Evolutionary conservation across 2,329 filamentous ascomycete species (phyloP), one percentile per base, ranked within the genome.

Genomic region (Bertia moriformis): DNA sequence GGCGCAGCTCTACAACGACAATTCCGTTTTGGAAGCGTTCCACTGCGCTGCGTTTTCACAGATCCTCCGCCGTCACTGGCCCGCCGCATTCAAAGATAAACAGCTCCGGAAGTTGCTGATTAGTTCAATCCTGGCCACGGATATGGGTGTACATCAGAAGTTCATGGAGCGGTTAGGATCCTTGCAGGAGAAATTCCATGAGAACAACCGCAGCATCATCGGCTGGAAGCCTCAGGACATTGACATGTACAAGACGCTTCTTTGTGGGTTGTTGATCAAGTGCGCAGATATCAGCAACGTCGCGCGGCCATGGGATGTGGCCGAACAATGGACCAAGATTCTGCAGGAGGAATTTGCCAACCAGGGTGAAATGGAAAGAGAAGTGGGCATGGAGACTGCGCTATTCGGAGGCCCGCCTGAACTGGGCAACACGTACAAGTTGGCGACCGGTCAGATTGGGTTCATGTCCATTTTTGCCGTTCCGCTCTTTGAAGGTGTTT

Each of bases 251-350:
- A 83, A 80, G 47, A 77, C 83, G 7, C 61, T 96, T 37, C 66
- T 82, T n/a, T 96, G 91, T 59, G 87, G 87, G 13, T 63, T 98
- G 41, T 64, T 98, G 42, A 95, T 98, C 61, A 98, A 98, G 58
- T 96, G 91, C 55, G 91, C 91, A 29, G 91, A 98, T 57, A 96
- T 98, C 53, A 95, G 89, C 62, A 98, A 98, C 55, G 91, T 96
- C 56, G 84, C 88, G 40, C 78, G 91, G 41, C 81, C 78, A 41
- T 88, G 91, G 55, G 71, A 81, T 41, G 76, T 87, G 18, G 91
- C 91, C 17, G 67, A 85, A 33, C 71, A 81, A 54, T 98, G 91
- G 91, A 94, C 91, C 50, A 73, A 82, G 50, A 88, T 94, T 37
- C 67, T 98, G n/a, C 89, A 91, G 14, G 84, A 94, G 45, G 91